phyloP scores from a whole-genome alignment of 2,329 filamentous ascomycete genomes.

The Coleophoma eucalyptorum region DNA sequence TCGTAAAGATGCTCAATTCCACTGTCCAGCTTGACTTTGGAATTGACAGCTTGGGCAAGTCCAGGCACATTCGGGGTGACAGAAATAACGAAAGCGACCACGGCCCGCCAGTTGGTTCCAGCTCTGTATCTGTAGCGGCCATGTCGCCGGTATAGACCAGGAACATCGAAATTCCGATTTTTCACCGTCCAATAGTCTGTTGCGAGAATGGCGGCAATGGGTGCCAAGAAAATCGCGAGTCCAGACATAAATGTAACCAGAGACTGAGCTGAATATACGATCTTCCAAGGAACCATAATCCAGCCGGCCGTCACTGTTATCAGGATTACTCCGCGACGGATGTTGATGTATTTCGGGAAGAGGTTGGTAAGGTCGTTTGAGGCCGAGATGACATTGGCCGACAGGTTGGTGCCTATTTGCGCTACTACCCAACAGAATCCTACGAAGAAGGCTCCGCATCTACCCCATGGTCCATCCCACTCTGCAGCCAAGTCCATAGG shows the following conservation, averaged over 20 bases:
- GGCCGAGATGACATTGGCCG: conserved; percentile 41
- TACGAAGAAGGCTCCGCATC: conserved; percentile 42
- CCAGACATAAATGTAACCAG: conserved; percentile 20
- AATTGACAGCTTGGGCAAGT: not conserved
- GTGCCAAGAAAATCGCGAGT: conserved; percentile 28
- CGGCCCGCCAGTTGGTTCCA: conserved; percentile 10
- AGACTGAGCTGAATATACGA: conserved; percentile 23
- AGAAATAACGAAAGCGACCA: conserved; percentile 5
- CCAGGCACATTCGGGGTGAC: conserved; percentile 7
- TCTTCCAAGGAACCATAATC: conserved; percentile 40
- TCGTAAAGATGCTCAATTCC: not conserved
- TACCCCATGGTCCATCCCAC: conserved; percentile 33
- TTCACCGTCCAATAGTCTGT: conserved; percentile 10
- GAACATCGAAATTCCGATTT: conserved; percentile 3
- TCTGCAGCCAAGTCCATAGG: conserved; percentile 37
- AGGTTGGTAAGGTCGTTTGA: conserved; percentile 50
- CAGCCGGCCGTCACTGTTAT: conserved; percentile 31
- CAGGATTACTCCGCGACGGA: conserved; percentile 46
- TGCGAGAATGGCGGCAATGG: conserved; percentile 14
- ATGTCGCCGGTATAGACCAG: conserved; percentile 3
- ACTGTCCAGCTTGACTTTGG: not conserved
- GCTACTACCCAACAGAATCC: conserved; percentile 36
- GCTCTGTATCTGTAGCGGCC: conserved; percentile 9
- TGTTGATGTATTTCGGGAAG: conserved; percentile 49
- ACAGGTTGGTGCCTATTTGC: conserved; percentile 48